phyloP scores from a whole-genome alignment of 1,284 basidiomycete genomes.

The Irpex sp. region DNA sequence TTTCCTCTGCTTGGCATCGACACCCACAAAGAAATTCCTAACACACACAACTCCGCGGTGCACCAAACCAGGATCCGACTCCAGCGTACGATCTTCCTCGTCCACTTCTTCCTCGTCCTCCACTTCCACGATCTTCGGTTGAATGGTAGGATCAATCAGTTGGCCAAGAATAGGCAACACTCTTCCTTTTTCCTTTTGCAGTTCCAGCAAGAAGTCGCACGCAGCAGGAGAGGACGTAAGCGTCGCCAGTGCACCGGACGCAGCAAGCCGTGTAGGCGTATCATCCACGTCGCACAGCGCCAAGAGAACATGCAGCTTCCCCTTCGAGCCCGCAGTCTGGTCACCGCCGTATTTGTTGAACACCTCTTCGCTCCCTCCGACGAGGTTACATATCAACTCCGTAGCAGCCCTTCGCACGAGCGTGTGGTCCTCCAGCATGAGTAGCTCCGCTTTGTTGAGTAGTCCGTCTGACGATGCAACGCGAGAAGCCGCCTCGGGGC shows the following conservation, averaged over 20 bases:
- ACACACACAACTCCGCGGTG: conserved; percentile 74
- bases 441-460: conserved; percentile 65
- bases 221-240: conserved; percentile 61
- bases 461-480: conserved; percentile 60
- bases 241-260: conserved; percentile 81
- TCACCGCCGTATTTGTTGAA: conserved; percentile 64
- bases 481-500: conserved; percentile 53
- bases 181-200: conserved; percentile 55
- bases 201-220: conserved; percentile 53
- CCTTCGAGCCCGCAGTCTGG: conserved; percentile 36
- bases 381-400: conserved; percentile 92
- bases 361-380: conserved; percentile 68
- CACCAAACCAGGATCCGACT: conserved; percentile 53
- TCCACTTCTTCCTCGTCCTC: conserved; percentile 28
- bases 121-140: conserved; percentile 17
- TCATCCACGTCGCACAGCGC: conserved; percentile 85
- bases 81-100: conserved; percentile 10
- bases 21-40: conserved; percentile 52
- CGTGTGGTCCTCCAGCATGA: conserved; percentile 80
- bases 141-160: conserved; percentile 52
- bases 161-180: conserved; percentile 57
- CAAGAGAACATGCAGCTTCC: conserved; percentile 76
- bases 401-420: conserved; percentile 83
- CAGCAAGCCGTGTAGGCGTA: conserved; percentile 74
- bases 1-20: conserved; percentile 33